Base-by-base conservation (phyloP, 768 basidiomycete species). In the Termitomyces sp. region DNA sequence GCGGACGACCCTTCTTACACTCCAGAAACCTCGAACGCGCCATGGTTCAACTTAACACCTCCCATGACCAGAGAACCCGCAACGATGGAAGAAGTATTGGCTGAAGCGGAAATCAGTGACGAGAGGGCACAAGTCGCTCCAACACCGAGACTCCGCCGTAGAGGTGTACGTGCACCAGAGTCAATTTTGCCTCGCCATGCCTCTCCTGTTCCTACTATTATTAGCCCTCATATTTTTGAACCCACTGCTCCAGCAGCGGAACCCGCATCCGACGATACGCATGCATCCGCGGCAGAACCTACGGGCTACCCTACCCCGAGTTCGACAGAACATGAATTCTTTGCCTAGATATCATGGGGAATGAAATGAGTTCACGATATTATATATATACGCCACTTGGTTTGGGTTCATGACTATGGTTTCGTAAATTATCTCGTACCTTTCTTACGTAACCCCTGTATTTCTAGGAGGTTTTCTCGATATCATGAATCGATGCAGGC, bases 81-180 rank as follows among this genome's bases (percentile, higher is more conserved):
- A 37, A 62, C 62, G 20, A 61, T 57, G 42, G 64, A 60, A 34
- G 65, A 66, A 25, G 62, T 59, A 10, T 60, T 60, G 36, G 54
- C 63, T 9, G 71, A 70, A 20, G 63, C 72, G 2, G 77, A 77
- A 65, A 62, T 68, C 38, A 74, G 68, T 59, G 77, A 79, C 9
- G 76, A 77, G 25, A 61, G 65, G 51, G 65, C 55, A n/a, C 68
- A 59, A 20, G 67, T 69, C 14, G 42, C 38, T 3, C 67, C 70
- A 61, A 71, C 67, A 7, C 86, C 88, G 4, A 81, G 86, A 46
- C 73, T 89, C 47, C 83, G 88, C 52, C 82, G 88, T 3, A 86
- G 88, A n/a, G 85, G 87, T 2, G 68, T 89, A 5, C 82, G 84
- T 5, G 82, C 87, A 5, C 86, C 87, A 0, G 89, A 90, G 66